Base-by-base conservation (phyloP, 352 stramenopile genomes). In the Pythium dissimile region DNA sequence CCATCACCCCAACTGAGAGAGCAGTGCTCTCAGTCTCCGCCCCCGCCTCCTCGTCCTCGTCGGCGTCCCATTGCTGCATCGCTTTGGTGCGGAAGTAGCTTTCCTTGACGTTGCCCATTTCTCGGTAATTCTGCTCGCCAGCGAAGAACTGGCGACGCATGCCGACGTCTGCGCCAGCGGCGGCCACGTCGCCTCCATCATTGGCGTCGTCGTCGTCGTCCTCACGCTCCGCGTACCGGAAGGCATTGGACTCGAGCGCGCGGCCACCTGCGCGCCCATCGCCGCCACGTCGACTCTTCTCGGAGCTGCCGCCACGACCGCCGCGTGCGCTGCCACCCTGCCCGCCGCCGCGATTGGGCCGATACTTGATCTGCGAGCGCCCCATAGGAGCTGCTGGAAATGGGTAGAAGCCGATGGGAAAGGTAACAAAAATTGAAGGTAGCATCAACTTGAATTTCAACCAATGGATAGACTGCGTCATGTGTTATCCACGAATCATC, bases 11-110 rank as follows among this genome's bases (percentile, higher is more conserved):
- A 38, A 68, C 49, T n/a, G n/a, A n/a, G n/a, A n/a, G n/a, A n/a
- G n/a, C n/a, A 50, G 45, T 52, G 53, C 72, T 73, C 23, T 28
- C 24, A 13, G 21, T 47, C 35, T 46, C 50, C 2, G 8, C 28
- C 20, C 59, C 63, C 1, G 73, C 66, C n/a, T 48, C 64, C 31
- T 64, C 64, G 2, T 80, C 73, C 5, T 80, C 68, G 13, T 71
- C 73, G 42, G 77, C 77, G 32, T 89, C 83, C 75, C 81, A 90
- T 54, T 89, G 67, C 60, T 80, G 75, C 73, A 89, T 66, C 0
- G 71, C 65, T 41, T 69, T 72, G 49, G 67, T 89, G 62, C 80
- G 80, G 56, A 86, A 90, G 45, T 89, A 71, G 42, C 67, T 72
- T 12, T 71, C 75, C 4, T 70, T 67, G 8, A 66, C 48, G 0